Evolutionary conservation across 2,329 filamentous ascomycete species (phyloP).

Genomic region (Ophiocordyceps robertsii): DNA sequence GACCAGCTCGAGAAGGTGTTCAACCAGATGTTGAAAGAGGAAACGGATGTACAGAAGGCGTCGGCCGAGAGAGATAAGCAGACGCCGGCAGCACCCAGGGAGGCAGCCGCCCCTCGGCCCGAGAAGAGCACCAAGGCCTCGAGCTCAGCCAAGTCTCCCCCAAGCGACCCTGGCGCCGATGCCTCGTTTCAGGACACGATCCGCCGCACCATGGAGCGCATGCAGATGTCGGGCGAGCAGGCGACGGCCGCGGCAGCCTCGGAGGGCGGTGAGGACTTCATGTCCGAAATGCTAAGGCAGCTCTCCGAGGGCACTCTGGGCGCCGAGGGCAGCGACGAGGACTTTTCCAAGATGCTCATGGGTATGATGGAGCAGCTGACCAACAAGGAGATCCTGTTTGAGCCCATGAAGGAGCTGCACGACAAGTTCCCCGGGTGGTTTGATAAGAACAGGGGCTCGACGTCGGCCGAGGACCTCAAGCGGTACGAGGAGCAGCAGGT

Average conservation of each 20-base stretch:
- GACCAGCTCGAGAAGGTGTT: too few relatives aligned
- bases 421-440: slow-evolving; percentile 90
- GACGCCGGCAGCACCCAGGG: too few relatives aligned
- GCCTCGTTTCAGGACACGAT: slow-evolving; percentile 87
- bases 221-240: slow-evolving; percentile 78
- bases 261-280: slow-evolving; percentile 59
- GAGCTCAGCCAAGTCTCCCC: slow-evolving; percentile 9
- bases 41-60: too few relatives aligned
- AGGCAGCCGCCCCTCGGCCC: background rate
- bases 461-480: slow-evolving; percentile 57
- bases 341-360: slow-evolving; percentile 88
- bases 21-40: too few relatives aligned
- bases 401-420: slow-evolving; percentile 95
- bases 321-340: slow-evolving; percentile 55
- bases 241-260: slow-evolving; percentile 67
- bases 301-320: slow-evolving; percentile 49
- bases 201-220: slow-evolving; percentile 84
- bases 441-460: slow-evolving; percentile 55
- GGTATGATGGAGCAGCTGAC: slow-evolving; percentile 99
- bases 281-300: slow-evolving; percentile 86
- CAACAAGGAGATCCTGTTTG: slow-evolving; percentile 95
- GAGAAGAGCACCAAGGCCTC: slow-evolving; percentile 1
- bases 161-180: slow-evolving; percentile 24
- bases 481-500: slow-evolving; percentile 70
- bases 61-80: too few relatives aligned